Evolutionary conservation across 306 rosid species (phyloP), one percentile per base, ranked within the genome.

Genomic region (Adenanthera pavonina): DNA sequence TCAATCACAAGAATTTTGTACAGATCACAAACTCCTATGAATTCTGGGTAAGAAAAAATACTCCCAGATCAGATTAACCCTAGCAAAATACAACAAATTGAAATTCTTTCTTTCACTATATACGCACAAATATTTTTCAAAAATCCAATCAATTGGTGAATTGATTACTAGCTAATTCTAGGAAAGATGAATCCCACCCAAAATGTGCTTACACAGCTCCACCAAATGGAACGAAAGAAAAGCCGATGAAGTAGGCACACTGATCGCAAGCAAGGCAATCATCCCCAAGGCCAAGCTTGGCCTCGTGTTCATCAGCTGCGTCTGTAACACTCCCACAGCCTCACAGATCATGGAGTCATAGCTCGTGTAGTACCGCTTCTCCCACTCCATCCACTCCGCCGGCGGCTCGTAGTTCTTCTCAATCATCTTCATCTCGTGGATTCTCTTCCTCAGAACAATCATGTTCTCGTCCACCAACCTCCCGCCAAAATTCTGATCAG

Each of bases 371-470:
- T 80, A 89, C 0, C 80, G 69, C 51, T 91, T 91, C 88, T 91
- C 96, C 96, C 96, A 91, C 0, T 83, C 91, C 90, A 85, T 83
- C 96, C 93, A 91, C 67, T 91, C 79, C 0, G 87, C 79, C 20
- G 96, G 96, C 48, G 93, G 78, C 78, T 89, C 96, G 16, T 91
- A 89, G 67, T 89, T 91, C 79, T 78, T 91, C 92, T 91, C 93
- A 0, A 89, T 80, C 93, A 89, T 89, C 79, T 86, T 91, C 91
- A 89, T 89, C 88, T 91, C 96, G 12, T 89, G 93, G 7, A 89
- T 84, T 60, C 89, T 86, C 81, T 88, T 86, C 85, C 96, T 82
- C 11, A 91, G 80, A 46, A 87, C 75, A 7, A 91, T 91, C 94
- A 91, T 91, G 77, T 75, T 85, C 88, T 89, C 94, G 54, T 91